Evolutionary conservation across 768 basidiomycete genomes (phyloP).

Genomic region (Boletus reticulatus): DNA sequence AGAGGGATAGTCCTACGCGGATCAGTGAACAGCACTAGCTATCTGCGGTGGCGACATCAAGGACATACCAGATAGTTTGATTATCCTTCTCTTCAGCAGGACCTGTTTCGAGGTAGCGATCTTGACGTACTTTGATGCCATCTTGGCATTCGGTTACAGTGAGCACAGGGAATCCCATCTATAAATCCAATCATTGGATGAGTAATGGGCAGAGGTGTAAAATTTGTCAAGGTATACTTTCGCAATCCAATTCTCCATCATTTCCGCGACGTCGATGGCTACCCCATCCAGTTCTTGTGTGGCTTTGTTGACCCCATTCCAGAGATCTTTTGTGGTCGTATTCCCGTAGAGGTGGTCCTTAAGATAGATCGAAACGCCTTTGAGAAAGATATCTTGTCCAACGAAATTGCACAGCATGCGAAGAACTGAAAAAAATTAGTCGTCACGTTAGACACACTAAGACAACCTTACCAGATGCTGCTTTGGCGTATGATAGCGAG

Average conservation of each 20-base stretch:
- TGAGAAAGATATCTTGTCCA: constrained; percentile 84
- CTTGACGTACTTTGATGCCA: constrained; percentile 80
- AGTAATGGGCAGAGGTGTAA: background rate
- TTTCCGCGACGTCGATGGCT: constrained; percentile 60
- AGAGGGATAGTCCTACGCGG: constrained; percentile 74
- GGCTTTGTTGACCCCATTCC: constrained; percentile 78
- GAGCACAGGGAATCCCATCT: constrained; percentile 87
- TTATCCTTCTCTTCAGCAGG: constrained; percentile 78
- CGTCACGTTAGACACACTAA: background rate
- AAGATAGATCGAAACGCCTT: constrained; percentile 88
- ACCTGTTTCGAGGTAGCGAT: constrained; percentile 89
- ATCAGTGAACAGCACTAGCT: background rate
- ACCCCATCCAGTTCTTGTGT: constrained; percentile 41
- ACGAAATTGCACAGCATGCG: constrained; percentile 91
- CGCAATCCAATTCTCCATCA: constrained; percentile 92
- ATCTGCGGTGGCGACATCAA: background rate
- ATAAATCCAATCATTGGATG: background rate
- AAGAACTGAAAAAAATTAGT: constrained; percentile 51
- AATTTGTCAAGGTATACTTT: constrained; percentile 44
- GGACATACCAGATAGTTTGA: constrained; percentile 74
- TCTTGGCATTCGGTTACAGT: constrained; percentile 74
- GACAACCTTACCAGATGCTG: constrained; percentile 57
- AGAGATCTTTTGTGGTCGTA: constrained; percentile 82
- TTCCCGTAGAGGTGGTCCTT: constrained; percentile 86
- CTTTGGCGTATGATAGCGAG: constrained; percentile 82